Percentiles rank a stretch among this genome's conserved stretches.
These are phyloP conservation scores for Zygosaccharomyces bisporus DNA, from an alignment of 805 yeast genomes.

Conservation along the genomic window DNA sequence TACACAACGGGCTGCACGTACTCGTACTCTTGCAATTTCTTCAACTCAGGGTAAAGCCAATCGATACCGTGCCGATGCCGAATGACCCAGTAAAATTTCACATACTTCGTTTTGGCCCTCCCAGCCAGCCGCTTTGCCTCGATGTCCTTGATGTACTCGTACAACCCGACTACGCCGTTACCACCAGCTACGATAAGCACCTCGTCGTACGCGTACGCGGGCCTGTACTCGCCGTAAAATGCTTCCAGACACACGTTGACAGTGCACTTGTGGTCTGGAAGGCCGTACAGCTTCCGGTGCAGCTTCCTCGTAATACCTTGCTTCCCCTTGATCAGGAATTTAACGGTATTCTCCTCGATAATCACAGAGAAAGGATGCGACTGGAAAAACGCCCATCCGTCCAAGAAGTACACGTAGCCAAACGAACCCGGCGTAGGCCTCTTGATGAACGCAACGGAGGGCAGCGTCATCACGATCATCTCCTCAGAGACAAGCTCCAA, in stretches of 20 bases:
- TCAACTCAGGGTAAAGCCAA: constrained; percentile 46
- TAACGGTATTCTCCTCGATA: constrained; percentile 26
- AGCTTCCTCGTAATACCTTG: constrained; percentile 51
- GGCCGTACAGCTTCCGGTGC: constrained; percentile 30
- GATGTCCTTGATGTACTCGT: constrained; percentile 32
- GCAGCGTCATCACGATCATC: constrained; percentile 38
- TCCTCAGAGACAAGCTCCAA: constrained; percentile 25
- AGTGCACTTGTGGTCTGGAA: constrained; percentile 35
- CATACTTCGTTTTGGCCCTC: constrained; percentile 25
- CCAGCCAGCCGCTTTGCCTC: constrained; percentile 14
- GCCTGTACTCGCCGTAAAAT: constrained; percentile 50
- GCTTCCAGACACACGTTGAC: constrained; percentile 51
- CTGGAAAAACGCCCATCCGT: constrained; percentile 37
- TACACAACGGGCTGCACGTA: constrained; percentile 35
- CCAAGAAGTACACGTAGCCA: constrained; percentile 51
- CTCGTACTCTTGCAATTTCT: constrained; percentile 12
- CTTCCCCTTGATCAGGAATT: constrained; percentile 39
- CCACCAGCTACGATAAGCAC: constrained; percentile 48
- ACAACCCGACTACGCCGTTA: constrained; percentile 49
- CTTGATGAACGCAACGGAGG: constrained; percentile 15
- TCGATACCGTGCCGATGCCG: constrained; percentile 47
- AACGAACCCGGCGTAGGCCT: constrained; percentile 56
- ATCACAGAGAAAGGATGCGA: constrained; percentile 68
- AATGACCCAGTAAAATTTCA: constrained; percentile 59
- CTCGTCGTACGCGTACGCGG: constrained; percentile 38